phyloP scores from a whole-genome alignment of 176 grass and related monocot species.

The Carex cristatella region DNA sequence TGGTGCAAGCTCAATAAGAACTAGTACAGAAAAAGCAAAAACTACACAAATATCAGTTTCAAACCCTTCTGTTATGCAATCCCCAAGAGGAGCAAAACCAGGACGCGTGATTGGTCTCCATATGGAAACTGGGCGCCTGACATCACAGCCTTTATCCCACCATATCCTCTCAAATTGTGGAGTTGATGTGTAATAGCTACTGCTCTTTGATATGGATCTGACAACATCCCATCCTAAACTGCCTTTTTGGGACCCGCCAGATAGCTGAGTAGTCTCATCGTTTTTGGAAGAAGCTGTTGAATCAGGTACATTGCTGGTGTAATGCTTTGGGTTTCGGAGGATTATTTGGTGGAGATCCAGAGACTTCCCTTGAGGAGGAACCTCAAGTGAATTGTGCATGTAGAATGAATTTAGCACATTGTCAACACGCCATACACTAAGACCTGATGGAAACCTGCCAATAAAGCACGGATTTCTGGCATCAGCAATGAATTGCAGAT shows the following conservation, averaged over 20 bases:
- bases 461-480: not conserved
- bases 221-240: conserved; percentile 68
- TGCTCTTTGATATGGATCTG: conserved; percentile 65
- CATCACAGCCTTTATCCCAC: conserved; percentile 93
- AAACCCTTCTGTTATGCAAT: conserved; percentile 93
- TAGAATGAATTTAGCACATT: conserved; percentile 74
- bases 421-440: conserved; percentile 88
- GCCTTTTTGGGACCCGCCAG: conserved; percentile 28
- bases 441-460: conserved; percentile 32
- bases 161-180: conserved; percentile 98
- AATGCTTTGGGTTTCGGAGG: conserved; percentile 61
- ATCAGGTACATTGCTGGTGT: conserved; percentile 43
- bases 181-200: conserved; percentile 77
- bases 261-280: conserved; percentile 33
- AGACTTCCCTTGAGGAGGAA: conserved; percentile 43
- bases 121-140: conserved; percentile 73
- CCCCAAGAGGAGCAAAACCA: conserved; percentile 74
- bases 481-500: conserved; percentile 13
- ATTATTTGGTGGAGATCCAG: conserved; percentile 86
- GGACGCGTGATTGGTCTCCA: conserved; percentile 74
- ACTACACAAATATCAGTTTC: conserved; percentile 19
- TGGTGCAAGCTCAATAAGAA: conserved; percentile 12
- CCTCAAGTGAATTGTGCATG: conserved; percentile 64
- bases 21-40: conserved; percentile 9
- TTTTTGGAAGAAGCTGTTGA: conserved; percentile 37